Evolutionary conservation across 2,329 filamentous ascomycete genomes (phyloP).

Genomic region (Aspergillus sp.): DNA sequence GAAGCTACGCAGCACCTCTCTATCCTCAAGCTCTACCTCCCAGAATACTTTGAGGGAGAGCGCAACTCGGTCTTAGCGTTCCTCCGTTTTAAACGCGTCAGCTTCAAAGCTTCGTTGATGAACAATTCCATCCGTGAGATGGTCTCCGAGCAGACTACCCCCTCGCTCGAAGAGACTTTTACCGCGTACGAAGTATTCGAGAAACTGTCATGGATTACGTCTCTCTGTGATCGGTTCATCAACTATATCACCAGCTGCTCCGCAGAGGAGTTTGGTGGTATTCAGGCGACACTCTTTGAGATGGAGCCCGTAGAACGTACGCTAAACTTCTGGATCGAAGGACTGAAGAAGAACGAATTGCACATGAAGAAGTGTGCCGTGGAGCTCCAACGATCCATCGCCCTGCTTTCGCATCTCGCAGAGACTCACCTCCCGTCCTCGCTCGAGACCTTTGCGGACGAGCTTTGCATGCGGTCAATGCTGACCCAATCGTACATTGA

Average conservation of each 20-base stretch:
- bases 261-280: conserved; percentile 72
- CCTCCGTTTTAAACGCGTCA: conserved; percentile 80
- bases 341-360: conserved; percentile 77
- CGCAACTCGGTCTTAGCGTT: conserved; percentile 84
- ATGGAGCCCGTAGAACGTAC: conserved; percentile 88
- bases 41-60: conserved; percentile 77
- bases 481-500: conserved; percentile 82
- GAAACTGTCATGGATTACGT: conserved; percentile 78
- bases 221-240: conserved; percentile 81
- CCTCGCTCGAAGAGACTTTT: conserved; percentile 73
- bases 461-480: conserved; percentile 72
- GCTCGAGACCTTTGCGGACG: conserved; percentile 72
- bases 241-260: conserved; percentile 77
- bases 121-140: conserved; percentile 77
- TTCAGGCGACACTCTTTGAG: conserved; percentile 79
- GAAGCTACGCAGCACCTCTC: conserved; percentile 84
- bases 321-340: conserved; percentile 84
- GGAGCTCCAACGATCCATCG: conserved; percentile 79
- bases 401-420: conserved; percentile 80
- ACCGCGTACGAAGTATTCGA: conserved; percentile 78
- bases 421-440: conserved; percentile 73
- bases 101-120: conserved; percentile 81
- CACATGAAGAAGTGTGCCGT: conserved; percentile 79
- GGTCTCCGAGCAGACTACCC: conserved; percentile 65
- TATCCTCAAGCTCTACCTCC: conserved; percentile 85